Percentiles rank a stretch among this genome's conserved stretches.
Conservation (phyloP, 805 yeast genomes). For the Saccharomycopsis babjevae region DNA sequence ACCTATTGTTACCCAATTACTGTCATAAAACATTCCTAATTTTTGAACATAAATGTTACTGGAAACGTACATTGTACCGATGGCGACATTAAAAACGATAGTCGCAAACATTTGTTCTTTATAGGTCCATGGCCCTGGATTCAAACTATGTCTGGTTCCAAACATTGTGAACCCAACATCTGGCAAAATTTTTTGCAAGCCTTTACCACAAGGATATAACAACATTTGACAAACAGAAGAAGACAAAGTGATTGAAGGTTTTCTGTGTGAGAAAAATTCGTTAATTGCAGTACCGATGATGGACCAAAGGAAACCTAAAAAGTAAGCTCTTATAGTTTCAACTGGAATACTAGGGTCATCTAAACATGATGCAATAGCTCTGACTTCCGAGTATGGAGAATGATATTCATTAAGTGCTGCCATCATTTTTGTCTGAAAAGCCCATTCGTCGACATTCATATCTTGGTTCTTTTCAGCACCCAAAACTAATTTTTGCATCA, state of each 20-base stretch:
- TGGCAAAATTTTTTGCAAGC: constrained; percentile 35
- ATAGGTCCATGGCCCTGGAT: constrained; percentile 55
- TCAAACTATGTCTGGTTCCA: constrained; percentile 35
- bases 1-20: constrained; percentile 31
- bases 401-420: constrained; percentile 33
- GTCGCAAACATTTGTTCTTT: constrained; percentile 63
- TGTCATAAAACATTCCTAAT: constrained; percentile 23
- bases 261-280: constrained; percentile 47
- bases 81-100: constrained; percentile 30
- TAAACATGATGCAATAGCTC: constrained; percentile 46
- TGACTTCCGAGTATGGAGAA: constrained; percentile 58
- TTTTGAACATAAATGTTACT: constrained; percentile 29
- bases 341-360: constrained; percentile 40
- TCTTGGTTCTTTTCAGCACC: constrained; percentile 22
- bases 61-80: constrained; percentile 27
- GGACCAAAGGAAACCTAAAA: constrained; percentile 35
- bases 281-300: constrained; percentile 45
- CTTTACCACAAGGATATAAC: constrained; percentile 35
- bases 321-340: constrained; percentile 37
- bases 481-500: constrained; percentile 24
- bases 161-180: constrained; percentile 31
- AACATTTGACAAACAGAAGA: constrained; percentile 38
- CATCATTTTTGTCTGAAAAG: constrained; percentile 22
- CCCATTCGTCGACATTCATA: constrained; percentile 21
- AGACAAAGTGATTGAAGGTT: constrained; percentile 37